These are phyloP conservation scores for Populus ilicifolia DNA, from an alignment of 345 rosid genomes.

Conservation along the genomic window DNA sequence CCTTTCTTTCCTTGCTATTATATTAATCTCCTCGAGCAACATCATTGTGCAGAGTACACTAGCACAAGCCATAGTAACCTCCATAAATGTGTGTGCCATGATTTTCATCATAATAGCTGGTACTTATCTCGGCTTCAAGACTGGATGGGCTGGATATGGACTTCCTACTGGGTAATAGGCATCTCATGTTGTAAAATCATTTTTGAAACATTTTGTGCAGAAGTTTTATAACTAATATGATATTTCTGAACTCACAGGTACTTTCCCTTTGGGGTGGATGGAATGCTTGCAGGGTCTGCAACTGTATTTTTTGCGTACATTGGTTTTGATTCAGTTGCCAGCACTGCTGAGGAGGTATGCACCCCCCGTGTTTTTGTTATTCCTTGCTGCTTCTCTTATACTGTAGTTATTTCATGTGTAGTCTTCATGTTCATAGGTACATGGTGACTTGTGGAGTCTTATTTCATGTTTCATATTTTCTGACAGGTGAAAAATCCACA, in stretches of 20 bases:
- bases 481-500: constrained; percentile 96
- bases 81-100: constrained; percentile 77
- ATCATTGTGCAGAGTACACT: constrained; percentile 66
- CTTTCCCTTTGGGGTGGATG: constrained; percentile 89
- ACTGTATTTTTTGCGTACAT: constrained; percentile 91
- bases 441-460: constrained; percentile 6
- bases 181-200: not conserved
- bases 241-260: constrained; percentile 38
- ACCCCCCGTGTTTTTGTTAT: not conserved
- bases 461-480: constrained; percentile 9
- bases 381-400: not conserved
- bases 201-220: not conserved
- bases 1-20: not conserved
- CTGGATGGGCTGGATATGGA: constrained; percentile 90
- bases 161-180: constrained; percentile 79
- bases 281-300: constrained; percentile 98
- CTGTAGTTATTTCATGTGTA: not conserved
- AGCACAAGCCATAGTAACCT: constrained; percentile 76
- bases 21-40: not conserved
- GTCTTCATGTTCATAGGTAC: constrained; percentile 7
- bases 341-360: constrained; percentile 96
- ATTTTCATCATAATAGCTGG: constrained; percentile 82
- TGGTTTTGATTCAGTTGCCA: constrained; percentile 97
- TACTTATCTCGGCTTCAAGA: constrained; percentile 76
- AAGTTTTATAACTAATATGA: not conserved